Evolutionary conservation across 2,329 filamentous ascomycete species (phyloP), one percentile per base, ranked within the genome.

Genomic region (Myriosclerotinia scirpicola): DNA sequence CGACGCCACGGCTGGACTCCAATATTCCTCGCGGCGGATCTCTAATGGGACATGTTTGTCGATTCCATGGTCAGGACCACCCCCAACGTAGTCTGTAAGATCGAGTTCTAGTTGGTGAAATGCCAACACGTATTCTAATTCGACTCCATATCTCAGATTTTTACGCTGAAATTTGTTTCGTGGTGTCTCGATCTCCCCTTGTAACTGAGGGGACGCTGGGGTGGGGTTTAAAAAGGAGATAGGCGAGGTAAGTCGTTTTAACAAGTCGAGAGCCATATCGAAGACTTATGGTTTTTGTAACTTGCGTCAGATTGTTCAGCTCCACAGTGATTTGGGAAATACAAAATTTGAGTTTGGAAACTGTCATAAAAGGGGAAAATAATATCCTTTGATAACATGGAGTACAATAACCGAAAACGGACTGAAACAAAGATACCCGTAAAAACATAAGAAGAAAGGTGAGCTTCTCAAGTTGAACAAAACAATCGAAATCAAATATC

Each of bases 81-180:
- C 20, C 17, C 53, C 44, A 20, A 44, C 26, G 12, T 17, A 5
- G 5, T 61, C 61, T 38, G 11, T 54, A 22, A 73, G 69, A 14
- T 54, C 12, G 15, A 72, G 60, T 50, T 71, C 60, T 36, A 67
- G 52, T 48, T 72, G 67, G 44, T 70, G 68, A 48, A 72, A 74
- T 12, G 70, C 71, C 53, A 72, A 69, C 3, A 74, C 67, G 17
- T 71, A 69, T 59, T 74, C 73, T 34, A 74, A 42, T 67, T 73
- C 71, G 5, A 74, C 54, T 9, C 73, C 69, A 56, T 69, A 74
- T 5, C 61, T 65, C 58, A 69, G 11, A 40, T 22, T 50, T 22
- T 15, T 61, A 22, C 44, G 58, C 14, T 8, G 12, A 52, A 52
- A 4, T 20, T 14, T 26, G 14, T 40, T 22, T 36, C 12, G 53